Percentiles rank a stretch among this genome's conserved stretches.
Conservation (phyloP, 2,329 filamentous ascomycete genomes). For the Drechslerella stenobrocha region DNA sequence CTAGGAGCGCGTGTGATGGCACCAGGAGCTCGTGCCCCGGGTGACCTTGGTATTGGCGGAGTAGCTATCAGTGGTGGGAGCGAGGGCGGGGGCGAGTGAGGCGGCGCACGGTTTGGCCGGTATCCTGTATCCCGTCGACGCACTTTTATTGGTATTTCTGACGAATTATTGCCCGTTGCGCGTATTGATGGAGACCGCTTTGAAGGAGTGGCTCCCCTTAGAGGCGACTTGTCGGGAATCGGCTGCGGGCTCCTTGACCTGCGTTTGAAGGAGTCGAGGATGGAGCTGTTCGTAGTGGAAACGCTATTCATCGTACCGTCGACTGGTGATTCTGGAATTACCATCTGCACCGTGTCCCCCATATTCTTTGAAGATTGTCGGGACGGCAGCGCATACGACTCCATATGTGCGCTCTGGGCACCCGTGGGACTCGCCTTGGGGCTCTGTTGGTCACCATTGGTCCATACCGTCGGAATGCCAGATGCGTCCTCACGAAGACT, state of each 20-base stretch:
- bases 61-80: conserved; percentile 20
- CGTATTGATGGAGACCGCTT: conserved; percentile 11
- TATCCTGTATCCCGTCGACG: conserved; percentile 38
- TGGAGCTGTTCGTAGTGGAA: conserved; percentile 34
- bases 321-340: conserved; percentile 38
- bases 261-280: conserved; percentile 29
- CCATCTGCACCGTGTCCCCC: conserved; percentile 14
- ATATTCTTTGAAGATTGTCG: conserved; percentile 6
- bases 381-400: conserved; percentile 13
- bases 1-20: background rate
- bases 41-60: background rate
- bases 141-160: conserved; percentile 4
- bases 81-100: conserved; percentile 21
- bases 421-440: conserved; percentile 36
- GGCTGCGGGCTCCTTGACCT: conserved; percentile 18
- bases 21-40: background rate
- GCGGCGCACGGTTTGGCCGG: conserved; percentile 6
- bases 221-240: conserved; percentile 32
- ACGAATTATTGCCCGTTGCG: background rate
- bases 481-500: conserved; percentile 40
- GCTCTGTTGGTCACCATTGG: conserved; percentile 34
- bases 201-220: conserved; percentile 13
- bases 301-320: conserved; percentile 38
- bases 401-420: background rate
- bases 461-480: conserved; percentile 41